These are phyloP conservation scores for Pseudocercospora cruenta DNA, from an alignment of 2,329 filamentous ascomycete species.

Conservation along the genomic window DNA sequence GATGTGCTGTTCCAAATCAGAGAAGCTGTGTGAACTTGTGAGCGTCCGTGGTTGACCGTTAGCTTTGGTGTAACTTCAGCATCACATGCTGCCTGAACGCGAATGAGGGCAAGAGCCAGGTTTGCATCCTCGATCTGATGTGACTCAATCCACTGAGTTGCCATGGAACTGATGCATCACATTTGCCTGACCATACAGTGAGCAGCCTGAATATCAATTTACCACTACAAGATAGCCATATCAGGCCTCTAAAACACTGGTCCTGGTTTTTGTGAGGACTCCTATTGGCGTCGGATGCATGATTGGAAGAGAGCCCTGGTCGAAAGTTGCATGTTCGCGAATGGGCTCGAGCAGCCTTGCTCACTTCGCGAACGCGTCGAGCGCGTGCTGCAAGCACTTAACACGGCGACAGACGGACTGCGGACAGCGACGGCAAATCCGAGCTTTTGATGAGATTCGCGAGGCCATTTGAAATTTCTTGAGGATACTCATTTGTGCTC, in stretches of 20 bases:
- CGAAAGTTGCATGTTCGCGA: not conserved
- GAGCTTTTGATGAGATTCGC: not conserved
- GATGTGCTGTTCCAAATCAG: not conserved
- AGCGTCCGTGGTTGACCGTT: constrained; percentile 5
- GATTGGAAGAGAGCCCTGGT: not conserved
- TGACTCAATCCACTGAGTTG: not conserved
- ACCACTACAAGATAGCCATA: not conserved
- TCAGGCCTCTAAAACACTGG: not conserved
- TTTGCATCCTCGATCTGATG: not conserved
- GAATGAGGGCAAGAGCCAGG: not conserved
- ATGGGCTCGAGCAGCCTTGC: not conserved
- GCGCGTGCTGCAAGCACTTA: constrained; percentile 20
- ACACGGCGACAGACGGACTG: constrained; percentile 13
- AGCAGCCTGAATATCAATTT: not conserved
- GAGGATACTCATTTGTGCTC: not conserved
- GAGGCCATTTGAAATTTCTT: not conserved
- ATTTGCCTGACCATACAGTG: not conserved
- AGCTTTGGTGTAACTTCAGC: not conserved
- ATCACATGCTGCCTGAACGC: not conserved
- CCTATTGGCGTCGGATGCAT: not conserved
- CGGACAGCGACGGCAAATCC: not conserved
- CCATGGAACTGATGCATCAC: not conserved
- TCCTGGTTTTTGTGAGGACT: not conserved
- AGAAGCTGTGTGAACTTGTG: constrained; percentile 8
- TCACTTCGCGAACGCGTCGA: not conserved